Conservation (phyloP, 345 rosid species). For the Eucalyptus erythrocorys region DNA sequence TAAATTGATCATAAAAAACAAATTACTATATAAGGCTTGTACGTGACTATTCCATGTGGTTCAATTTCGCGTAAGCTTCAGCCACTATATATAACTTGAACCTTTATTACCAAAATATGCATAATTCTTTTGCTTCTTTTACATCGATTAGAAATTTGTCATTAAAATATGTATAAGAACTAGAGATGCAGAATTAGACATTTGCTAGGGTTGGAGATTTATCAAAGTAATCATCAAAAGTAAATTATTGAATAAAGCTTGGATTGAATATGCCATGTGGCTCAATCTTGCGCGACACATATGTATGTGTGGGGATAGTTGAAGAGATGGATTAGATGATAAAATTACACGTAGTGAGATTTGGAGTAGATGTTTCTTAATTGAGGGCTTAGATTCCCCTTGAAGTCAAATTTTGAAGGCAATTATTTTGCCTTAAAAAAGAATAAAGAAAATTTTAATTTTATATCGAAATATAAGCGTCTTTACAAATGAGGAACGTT, state of each 20-base stretch:
- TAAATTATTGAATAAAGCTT: neutral
- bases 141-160: neutral
- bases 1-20: too few relatives aligned
- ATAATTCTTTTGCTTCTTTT: neutral
- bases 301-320: neutral
- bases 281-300: neutral
- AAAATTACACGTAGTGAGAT: neutral
- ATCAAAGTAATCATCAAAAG: neutral
- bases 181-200: neutral
- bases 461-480: neutral
- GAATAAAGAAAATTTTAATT: too few relatives aligned
- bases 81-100: neutral
- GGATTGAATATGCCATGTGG: neutral
- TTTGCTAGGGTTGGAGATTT: neutral
- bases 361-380: neutral
- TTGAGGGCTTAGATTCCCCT: neutral
- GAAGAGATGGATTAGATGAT: neutral
- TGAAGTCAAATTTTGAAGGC: neutral
- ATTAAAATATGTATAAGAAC: neutral
- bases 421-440: neutral
- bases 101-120: neutral
- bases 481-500: neutral
- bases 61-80: too few relatives aligned
- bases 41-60: too few relatives aligned
- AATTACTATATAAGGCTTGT: too few relatives aligned